Evolutionary conservation across 106 monocot species (phyloP).

Genomic region (Dendrobium catenatum): DNA sequence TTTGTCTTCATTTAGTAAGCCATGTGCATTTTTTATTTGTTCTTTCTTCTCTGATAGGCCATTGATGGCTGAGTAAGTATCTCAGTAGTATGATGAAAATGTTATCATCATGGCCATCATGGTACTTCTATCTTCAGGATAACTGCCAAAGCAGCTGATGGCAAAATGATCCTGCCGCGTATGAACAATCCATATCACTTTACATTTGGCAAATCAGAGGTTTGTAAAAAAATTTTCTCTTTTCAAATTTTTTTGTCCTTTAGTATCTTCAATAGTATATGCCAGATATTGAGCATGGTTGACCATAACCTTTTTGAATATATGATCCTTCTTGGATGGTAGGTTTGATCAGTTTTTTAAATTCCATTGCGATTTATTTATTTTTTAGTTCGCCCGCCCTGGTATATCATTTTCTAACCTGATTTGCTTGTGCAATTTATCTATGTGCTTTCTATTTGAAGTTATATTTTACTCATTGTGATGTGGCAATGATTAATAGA

Average conservation of each 20-base stretch:
- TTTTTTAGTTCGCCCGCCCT: neutral
- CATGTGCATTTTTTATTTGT: neutral
- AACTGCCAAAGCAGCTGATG: constrained; percentile 48
- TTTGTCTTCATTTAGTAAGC: neutral
- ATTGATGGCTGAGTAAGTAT: neutral
- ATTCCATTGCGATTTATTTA: neutral
- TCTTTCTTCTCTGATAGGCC: neutral
- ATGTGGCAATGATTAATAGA: neutral
- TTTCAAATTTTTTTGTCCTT: constrained; percentile 8
- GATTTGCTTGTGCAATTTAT: neutral
- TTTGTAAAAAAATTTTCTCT: constrained; percentile 22
- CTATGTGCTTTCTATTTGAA: neutral
- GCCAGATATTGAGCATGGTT: neutral
- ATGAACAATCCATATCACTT: constrained; percentile 58
- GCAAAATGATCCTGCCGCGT: constrained; percentile 40
- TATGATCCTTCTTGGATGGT: neutral
- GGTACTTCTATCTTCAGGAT: constrained; percentile 47
- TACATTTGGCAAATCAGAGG: constrained; percentile 94
- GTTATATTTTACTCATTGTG: neutral
- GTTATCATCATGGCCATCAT: neutral
- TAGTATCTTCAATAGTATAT: neutral
- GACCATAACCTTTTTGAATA: neutral
- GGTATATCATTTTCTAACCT: neutral
- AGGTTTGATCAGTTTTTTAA: neutral
- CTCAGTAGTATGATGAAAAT: neutral